Evolutionary conservation across 106 monocot genomes (phyloP), one percentile per base, ranked within the genome.

Genomic region (Apostasia ramifera): DNA sequence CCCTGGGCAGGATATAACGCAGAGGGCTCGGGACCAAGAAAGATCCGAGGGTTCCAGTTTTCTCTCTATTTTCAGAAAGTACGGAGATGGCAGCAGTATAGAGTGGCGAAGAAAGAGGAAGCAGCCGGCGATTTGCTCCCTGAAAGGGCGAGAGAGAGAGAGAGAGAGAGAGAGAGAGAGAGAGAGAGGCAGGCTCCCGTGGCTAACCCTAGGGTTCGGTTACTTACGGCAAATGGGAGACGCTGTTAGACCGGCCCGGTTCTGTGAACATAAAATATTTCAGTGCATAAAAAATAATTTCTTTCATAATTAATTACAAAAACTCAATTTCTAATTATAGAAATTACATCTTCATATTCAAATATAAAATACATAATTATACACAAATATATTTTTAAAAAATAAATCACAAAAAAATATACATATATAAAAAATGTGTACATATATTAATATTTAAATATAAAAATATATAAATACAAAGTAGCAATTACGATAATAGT

Each of bases 121-220:
- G 61, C 5, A 4, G 4, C 41, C 52, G 66, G 51, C 10, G 13
- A 10, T 13, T 61, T 68, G 37, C 65, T 48, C 48, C 51, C 2
- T 2, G 53, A 54, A 54, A 8, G 8, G 61, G 39, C 13, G 15
- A 5, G 26, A 26, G 26, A 26, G 26, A 26, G 26, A 26, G 26
- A 26, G 26, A 57, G 56, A 45, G 69, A 10, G 10, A 57, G 45
- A 46, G 70, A 44, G 54, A 41, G 11, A 11, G 42, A 60, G 74
- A 66, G 70, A 65, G 40, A 38, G 60, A 43, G 41, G 40, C 39
- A 41, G 43, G 52, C 15, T 62, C 13, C 54, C 12, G 63, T 76
- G 73, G 79, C 79, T 83, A 79, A 79, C 71, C 47, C 79, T 83
- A 79, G 79, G 83, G 79, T 83, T 79, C 63, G 79, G 71, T 83